Conservation (phyloP, 164 flowering plant species). For the Houttuynia cordata region DNA sequence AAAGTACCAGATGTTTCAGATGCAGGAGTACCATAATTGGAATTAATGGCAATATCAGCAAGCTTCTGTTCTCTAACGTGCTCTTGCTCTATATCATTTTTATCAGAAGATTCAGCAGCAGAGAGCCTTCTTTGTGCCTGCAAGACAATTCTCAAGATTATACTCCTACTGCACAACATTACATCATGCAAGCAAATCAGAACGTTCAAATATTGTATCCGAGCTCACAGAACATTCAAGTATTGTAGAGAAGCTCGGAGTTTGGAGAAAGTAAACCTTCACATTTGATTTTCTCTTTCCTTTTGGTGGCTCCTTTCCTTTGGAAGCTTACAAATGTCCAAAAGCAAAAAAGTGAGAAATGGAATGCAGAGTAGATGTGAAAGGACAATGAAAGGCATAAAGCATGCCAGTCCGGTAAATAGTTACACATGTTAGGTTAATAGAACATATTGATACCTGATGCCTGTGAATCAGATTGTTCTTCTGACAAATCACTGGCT, state of each 20-base stretch:
- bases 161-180: background rate
- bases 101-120: constrained; percentile 22
- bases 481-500: no score
- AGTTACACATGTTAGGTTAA: background rate
- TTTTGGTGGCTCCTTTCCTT: constrained; percentile 48
- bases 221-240: no score
- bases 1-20: constrained; percentile 19
- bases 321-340: constrained; percentile 32
- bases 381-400: background rate
- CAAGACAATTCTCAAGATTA: constrained; percentile 7
- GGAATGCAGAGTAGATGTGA: constrained; percentile 4
- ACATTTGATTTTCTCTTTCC: constrained; percentile 38
- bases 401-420: background rate
- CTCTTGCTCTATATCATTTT: constrained; percentile 22
- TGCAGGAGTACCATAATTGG: constrained; percentile 9
- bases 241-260: background rate
- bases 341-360: constrained; percentile 7
- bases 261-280: background rate
- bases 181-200: background rate
- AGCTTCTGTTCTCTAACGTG: constrained; percentile 18
- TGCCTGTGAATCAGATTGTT: constrained; percentile 38
- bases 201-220: no score
- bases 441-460: constrained; percentile 43
- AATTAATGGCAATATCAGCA: constrained; percentile 23
- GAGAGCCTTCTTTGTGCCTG: constrained; percentile 40